Evolutionary conservation across 2,329 filamentous ascomycete genomes (phyloP).

Genomic region (Sordariomycetes sp.): DNA sequence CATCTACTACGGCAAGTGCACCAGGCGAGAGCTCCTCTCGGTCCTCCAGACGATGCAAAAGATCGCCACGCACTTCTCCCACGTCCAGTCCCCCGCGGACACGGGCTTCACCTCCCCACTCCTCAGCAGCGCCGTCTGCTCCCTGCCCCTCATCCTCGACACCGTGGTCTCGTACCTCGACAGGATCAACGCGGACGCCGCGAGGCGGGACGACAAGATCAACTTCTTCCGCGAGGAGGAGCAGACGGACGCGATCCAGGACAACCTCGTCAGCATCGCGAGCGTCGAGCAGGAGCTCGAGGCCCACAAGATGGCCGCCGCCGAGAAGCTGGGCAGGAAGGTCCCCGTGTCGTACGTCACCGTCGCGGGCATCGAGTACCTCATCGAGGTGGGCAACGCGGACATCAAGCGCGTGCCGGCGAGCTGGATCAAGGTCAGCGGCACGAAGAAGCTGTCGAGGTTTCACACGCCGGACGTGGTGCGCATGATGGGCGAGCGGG

Average conservation of each 20-base stretch:
- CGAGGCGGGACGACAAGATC: slow-evolving; percentile 84
- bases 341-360: slow-evolving; percentile 66
- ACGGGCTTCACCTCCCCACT: slow-evolving; percentile 63
- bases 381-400: slow-evolving; percentile 81
- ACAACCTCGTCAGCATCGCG: slow-evolving; percentile 85
- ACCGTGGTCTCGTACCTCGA: slow-evolving; percentile 68
- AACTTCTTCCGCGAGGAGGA: slow-evolving; percentile 79
- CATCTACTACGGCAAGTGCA: slow-evolving; percentile 96
- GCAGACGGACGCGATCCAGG: slow-evolving; percentile 80
- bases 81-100: slow-evolving; percentile 53
- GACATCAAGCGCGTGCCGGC: slow-evolving; percentile 82
- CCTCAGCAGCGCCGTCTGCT: slow-evolving; percentile 60
- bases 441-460: slow-evolving; percentile 82
- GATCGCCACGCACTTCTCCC: slow-evolving; percentile 66
- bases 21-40: slow-evolving; percentile 74
- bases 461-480: slow-evolving; percentile 93
- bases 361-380: slow-evolving; percentile 83
- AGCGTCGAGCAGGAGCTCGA: slow-evolving; percentile 83
- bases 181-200: slow-evolving; percentile 75
- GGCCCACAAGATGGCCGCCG: slow-evolving; percentile 61
- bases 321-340: slow-evolving; percentile 60
- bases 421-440: slow-evolving; percentile 89
- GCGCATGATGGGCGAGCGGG: slow-evolving; percentile 71
- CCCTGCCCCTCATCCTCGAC: slow-evolving; percentile 65
- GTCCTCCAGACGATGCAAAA: slow-evolving; percentile 78